These are phyloP conservation scores for Piper betle DNA, from an alignment of 164 flowering plant genomes.

Conservation along the genomic window DNA sequence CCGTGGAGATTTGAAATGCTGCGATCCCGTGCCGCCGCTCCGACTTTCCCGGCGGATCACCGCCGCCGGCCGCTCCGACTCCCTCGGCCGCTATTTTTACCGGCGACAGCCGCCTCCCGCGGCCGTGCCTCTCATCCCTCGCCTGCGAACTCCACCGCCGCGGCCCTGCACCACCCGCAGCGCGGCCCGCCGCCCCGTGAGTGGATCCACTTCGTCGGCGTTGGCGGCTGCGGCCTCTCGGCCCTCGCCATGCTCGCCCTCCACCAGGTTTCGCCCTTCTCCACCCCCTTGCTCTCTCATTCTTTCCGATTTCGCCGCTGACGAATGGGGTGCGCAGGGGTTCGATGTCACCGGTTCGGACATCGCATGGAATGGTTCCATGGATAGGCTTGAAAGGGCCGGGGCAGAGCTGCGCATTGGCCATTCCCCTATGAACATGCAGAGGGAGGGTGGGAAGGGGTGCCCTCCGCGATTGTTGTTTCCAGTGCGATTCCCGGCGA, in stretches of 20 bases:
- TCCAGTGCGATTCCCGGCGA: slow-evolving; percentile 36
- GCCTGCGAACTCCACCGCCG: neutral
- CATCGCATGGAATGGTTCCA: slow-evolving; percentile 25
- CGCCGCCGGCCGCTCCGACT: neutral
- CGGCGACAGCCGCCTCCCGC: neutral
- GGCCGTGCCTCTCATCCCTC: neutral
- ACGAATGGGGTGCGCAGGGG: slow-evolving; percentile 16
- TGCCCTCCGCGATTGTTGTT: slow-evolving; percentile 26
- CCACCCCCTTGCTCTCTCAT: neutral
- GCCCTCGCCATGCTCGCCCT: slow-evolving; percentile 46
- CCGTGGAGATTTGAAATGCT: neutral
- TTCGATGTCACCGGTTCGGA: slow-evolving; percentile 43
- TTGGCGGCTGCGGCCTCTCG: slow-evolving; percentile 40
- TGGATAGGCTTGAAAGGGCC: slow-evolving; percentile 28
- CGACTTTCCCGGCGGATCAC: neutral
- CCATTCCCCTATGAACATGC: slow-evolving; percentile 26
- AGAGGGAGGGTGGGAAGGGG: slow-evolving; percentile 10
- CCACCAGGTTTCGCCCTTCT: slow-evolving; percentile 16
- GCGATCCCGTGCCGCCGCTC: neutral
- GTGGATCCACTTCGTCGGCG: slow-evolving; percentile 41
- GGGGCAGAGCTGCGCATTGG: slow-evolving; percentile 27
- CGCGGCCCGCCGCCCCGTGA: neutral
- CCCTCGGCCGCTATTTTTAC: neutral
- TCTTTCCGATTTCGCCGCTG: neutral
- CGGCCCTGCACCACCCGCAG: neutral